Evolutionary conservation across 2,329 filamentous ascomycete species (phyloP), one percentile per base, ranked within the genome.

Genomic region (Colletotrichum scovillei): DNA sequence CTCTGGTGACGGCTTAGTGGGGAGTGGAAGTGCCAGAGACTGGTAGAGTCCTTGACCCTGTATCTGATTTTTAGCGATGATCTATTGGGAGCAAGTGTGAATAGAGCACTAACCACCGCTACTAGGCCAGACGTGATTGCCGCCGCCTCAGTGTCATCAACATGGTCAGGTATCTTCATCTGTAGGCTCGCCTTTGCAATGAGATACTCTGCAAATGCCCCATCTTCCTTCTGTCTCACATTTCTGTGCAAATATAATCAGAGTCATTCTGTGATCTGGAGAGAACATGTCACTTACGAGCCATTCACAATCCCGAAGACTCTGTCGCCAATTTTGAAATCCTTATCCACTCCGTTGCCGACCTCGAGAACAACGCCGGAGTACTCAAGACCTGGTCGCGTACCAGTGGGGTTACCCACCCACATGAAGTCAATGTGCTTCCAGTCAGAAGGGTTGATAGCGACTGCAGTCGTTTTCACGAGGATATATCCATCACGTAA

Each of bases 121-220:
- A 77, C 79, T 24, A 85, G 74, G 2, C 82, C 83, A 0, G 86
- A 78, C 5, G 83, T 84, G 0, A 86, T 63, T 2, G 83, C 84
- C 0, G 86, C 82, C 0, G 86, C 87, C 69, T 89, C 82, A 70
- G 85, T 85, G 72, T 86, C 82, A 70, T 78, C 85, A n/a, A 88
- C 35, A 46, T 80, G 80, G 24, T 85, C 83, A 1, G 88, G 88
- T 16, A 86, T 82, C 74, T 83, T 84, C 68, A 86, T 80, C 63
- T 83, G 82, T 1, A 86, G 19, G 62, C 84, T 82, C 0, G 80
- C 84, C 72, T 84, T 84, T 67, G 77, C 83, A 0, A 80, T 71
- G 28, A 82, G 75, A 65, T 83, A 83, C 55, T 85, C 82, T 9
- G 77, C 83, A 78, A 84, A 88, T 0, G 84, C 77, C 11, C 87